Evolutionary conservation across 805 yeast species (phyloP).

Genomic region (Saturnispora sanitii): DNA sequence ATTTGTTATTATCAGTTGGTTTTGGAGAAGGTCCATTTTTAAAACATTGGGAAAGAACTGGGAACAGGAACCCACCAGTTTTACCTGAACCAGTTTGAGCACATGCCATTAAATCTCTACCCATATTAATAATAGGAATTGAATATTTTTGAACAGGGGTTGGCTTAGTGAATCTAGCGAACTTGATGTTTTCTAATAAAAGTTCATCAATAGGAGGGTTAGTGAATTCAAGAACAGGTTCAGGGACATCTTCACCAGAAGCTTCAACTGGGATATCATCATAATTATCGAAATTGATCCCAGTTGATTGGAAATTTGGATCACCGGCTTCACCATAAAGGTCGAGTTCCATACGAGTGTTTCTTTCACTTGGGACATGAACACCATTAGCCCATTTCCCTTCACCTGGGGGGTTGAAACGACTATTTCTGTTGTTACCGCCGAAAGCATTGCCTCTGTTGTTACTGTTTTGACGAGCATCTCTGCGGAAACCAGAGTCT

Average conservation of each 20-base stretch:
- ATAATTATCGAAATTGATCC: conserved; percentile 97
- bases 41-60: conserved; percentile 87
- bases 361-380: conserved; percentile 72
- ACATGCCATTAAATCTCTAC: conserved; percentile 81
- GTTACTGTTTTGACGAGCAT: no score
- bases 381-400: conserved; percentile 84
- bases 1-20: conserved; percentile 33
- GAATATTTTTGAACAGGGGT: conserved; percentile 94
- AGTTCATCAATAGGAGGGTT: conserved; percentile 85
- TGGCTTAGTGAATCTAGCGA: conserved; percentile 89
- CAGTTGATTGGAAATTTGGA: conserved; percentile 75
- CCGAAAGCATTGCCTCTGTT: conserved; percentile 11
- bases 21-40: conserved; percentile 71
- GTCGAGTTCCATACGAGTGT: conserved; percentile 62
- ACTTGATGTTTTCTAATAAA: conserved; percentile 74
- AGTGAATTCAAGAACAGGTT: conserved; percentile 78
- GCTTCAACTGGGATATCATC: conserved; percentile 99
- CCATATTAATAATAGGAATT: conserved; percentile 61
- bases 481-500: conserved; percentile 22
- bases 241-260: conserved; percentile 89
- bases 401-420: conserved; percentile 35
- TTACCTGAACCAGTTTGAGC: conserved; percentile 99
- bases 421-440: conserved; percentile 23
- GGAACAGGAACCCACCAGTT: conserved; percentile 99
- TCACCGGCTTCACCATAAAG: conserved; percentile 77